Conservation (phyloP, 106 monocot species). For the Narthecium ossifragum region DNA sequence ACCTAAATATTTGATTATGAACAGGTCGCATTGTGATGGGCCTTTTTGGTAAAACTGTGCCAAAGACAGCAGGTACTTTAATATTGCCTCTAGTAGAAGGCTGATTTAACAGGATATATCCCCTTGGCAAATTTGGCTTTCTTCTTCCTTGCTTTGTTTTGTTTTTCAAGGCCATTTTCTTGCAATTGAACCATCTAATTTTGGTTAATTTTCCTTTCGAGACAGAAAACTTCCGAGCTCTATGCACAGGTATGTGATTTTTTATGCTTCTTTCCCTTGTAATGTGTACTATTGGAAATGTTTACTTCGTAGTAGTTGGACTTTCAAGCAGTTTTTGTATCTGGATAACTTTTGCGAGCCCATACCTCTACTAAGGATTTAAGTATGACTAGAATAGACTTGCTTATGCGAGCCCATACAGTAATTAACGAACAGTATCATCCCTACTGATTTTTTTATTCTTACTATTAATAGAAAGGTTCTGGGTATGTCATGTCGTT, state of each 20-base stretch:
- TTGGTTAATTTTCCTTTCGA: slow-evolving; percentile 7
- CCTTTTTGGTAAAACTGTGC: slow-evolving; percentile 87
- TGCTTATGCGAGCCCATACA: too few species aligned
- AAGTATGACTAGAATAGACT: too few species aligned
- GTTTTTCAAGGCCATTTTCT: background rate
- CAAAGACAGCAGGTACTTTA: slow-evolving; percentile 87
- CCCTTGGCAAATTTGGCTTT: background rate
- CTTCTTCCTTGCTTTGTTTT: background rate
- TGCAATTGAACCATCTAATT: background rate
- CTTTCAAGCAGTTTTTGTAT: background rate
- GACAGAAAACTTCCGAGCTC: slow-evolving; percentile 94
- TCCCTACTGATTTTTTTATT: too few species aligned
- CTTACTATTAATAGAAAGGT: too few species aligned
- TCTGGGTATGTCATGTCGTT: too few species aligned
- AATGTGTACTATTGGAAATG: background rate
- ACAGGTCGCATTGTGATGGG: slow-evolving; percentile 87
- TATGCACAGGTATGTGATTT: slow-evolving; percentile 80
- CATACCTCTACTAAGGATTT: too few species aligned
- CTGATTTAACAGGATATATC: background rate
- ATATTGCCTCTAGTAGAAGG: background rate
- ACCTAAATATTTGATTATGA: slow-evolving; percentile 1
- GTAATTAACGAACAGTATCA: too few species aligned
- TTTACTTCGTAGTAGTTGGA: background rate
- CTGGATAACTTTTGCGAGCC: background rate
- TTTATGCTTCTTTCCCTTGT: background rate